These are phyloP conservation scores for Mucor velutinosus DNA, from an alignment of 371 early-diverging fungal genomes.

Conservation along the genomic window DNA sequence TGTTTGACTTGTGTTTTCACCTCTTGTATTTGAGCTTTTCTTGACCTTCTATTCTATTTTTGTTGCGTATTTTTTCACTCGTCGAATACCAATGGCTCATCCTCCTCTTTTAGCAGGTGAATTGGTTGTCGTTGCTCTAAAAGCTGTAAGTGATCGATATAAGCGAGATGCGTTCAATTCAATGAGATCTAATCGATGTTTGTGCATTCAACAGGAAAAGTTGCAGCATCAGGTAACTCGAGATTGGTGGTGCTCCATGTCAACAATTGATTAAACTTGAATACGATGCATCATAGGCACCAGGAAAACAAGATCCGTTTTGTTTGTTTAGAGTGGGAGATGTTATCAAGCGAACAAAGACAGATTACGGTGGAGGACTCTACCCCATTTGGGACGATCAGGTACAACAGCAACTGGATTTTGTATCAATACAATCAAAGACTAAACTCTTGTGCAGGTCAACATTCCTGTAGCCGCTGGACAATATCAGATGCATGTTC, in stretches of 20 bases:
- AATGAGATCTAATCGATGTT: background rate
- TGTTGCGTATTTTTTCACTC: background rate
- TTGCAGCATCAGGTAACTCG: constrained; percentile 25
- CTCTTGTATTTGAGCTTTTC: background rate
- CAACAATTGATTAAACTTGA: background rate
- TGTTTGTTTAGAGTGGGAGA: constrained; percentile 26
- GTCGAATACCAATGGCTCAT: constrained; percentile 3
- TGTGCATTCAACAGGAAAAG: constrained; percentile 16
- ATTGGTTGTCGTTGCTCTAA: constrained; percentile 30
- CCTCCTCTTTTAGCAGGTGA: constrained; percentile 20
- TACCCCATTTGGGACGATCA: constrained; percentile 38
- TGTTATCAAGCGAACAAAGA: constrained; percentile 21
- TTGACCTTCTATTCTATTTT: background rate
- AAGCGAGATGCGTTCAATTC: too few relatives aligned
- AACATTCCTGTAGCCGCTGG: constrained; percentile 26
- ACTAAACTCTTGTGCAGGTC: constrained; percentile 6
- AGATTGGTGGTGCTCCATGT: background rate
- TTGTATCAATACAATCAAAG: background rate
- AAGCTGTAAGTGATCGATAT: constrained; percentile 20
- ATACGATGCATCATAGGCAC: constrained; percentile 8
- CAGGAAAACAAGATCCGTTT: constrained; percentile 25
- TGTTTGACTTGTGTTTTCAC: background rate
- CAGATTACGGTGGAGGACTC: constrained; percentile 25
- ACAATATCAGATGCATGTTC: constrained; percentile 21
- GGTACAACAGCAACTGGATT: constrained; percentile 6